Base-by-base conservation (phyloP, 768 basidiomycete genomes). In the Basidioascus undulatus region DNA sequence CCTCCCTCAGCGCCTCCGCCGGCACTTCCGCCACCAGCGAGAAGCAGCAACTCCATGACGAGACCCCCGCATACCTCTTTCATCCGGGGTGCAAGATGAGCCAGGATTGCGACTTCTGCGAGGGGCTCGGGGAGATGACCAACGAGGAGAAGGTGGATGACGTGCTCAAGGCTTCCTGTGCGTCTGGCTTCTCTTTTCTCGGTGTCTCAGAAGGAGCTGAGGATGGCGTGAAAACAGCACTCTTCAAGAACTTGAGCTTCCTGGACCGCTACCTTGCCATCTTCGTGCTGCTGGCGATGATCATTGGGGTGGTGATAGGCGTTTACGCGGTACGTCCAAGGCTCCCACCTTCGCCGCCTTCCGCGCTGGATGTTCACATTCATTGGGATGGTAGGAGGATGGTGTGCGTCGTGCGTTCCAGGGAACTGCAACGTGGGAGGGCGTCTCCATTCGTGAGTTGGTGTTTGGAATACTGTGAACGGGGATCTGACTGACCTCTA, bases 361-460 rank as follows among this genome's bases (percentile, higher is more conserved):
- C 44, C 44, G 19, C 5, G 11, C 5, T 4, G 5, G 5, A 20
- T 34, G 18, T 21, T 35, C 35, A 44, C 19, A 12, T 30, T 40
- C 18, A 35, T 9, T 35, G 7, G 7, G 9, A 12, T 36, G 6
- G n/a, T 26, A 48, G 47, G 72, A 65, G 2, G 66, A 66, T 5
- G 57, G 61, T 25, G 69, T 79, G 2, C 69, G 72, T 42, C 49
- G 59, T 8, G 71, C 72, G 0, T 72, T 80, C 41, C 67, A 72
- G 48, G 69, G 69, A 0, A n/a, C n/a, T n/a, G 66, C 67, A 8
- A 66, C 65, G 36, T 70, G 79, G 47, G 54, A 73, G 42, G 68
- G 71, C 18, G 77, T 81, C 31, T 82, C 80, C 12, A 65, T 76
- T 34, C 79, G 80, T 82, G 55, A 59, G 77, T 67, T 5, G 11